These are phyloP conservation scores for Trifolium repens DNA, from an alignment of 306 rosid species.

Conservation along the genomic window DNA sequence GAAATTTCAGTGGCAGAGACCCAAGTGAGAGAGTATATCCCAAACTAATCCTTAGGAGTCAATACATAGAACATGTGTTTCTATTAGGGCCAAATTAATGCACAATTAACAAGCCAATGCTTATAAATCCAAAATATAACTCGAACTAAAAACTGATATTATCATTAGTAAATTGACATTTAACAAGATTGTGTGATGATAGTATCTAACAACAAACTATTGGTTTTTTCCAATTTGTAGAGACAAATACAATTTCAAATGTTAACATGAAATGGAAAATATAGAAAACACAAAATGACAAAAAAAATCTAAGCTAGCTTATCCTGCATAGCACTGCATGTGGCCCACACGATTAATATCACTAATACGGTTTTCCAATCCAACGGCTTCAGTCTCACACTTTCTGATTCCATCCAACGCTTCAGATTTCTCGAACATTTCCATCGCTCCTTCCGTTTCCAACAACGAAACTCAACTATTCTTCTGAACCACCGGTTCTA, in stretches of 20 bases:
- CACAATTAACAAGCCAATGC: no score
- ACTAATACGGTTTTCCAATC: neutral
- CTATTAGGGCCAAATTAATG: no score
- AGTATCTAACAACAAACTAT: neutral
- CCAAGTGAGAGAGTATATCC: no score
- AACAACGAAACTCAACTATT: neutral
- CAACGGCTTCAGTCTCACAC: conserved; percentile 30
- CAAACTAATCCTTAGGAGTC: no score
- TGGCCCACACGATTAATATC: neutral
- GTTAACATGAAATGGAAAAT: neutral
- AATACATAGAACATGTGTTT: no score
- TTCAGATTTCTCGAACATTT: neutral
- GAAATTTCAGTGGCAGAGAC: no score
- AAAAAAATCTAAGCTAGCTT: neutral
- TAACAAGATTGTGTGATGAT: neutral
- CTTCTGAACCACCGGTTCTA: neutral
- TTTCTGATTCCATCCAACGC: conserved; percentile 17
- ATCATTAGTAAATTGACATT: no score
- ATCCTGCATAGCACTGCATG: conserved; percentile 38
- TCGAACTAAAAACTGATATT: no score
- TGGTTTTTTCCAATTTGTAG: neutral
- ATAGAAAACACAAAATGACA: neutral
- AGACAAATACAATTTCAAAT: neutral
- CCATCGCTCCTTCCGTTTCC: neutral
- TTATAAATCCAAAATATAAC: no score